These are phyloP conservation scores for Monsonia emarginata DNA, from an alignment of 441 rosid species.

Conservation along the genomic window DNA sequence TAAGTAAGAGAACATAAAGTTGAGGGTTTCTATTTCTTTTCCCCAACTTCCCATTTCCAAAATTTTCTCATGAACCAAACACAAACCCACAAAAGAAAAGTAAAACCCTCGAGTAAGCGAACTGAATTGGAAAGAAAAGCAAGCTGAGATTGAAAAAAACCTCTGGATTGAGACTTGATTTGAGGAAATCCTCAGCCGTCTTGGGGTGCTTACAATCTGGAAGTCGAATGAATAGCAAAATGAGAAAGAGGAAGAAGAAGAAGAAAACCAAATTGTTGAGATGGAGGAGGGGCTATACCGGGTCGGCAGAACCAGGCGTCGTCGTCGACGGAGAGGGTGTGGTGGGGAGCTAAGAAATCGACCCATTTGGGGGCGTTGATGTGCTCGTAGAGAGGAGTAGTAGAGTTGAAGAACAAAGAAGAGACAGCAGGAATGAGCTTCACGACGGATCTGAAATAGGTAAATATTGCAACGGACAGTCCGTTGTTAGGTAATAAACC, in stretches of 20 bases:
- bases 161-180: slow-evolving; percentile 43
- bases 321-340: too few species aligned
- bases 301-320: neutral
- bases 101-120: neutral
- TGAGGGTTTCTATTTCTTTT: neutral
- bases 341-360: too few species aligned
- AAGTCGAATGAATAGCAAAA: neutral
- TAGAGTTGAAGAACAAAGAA: too few species aligned
- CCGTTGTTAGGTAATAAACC: too few species aligned
- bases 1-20: too few species aligned
- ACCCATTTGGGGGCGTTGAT: neutral
- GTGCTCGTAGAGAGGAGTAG: too few species aligned
- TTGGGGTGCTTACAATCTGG: slow-evolving; percentile 34
- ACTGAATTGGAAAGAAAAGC: neutral
- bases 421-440: too few species aligned
- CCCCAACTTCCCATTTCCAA: neutral
- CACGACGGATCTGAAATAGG: too few species aligned
- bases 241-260: neutral
- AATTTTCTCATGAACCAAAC: slow-evolving; percentile 7
- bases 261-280: too few species aligned
- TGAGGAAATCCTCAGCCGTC: slow-evolving; percentile 61
- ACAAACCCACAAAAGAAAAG: too few species aligned
- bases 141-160: slow-evolving; percentile 25
- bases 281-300: too few species aligned
- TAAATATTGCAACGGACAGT: too few species aligned